Base-by-base conservation (phyloP, 2,329 filamentous ascomycete genomes). In the Ascocoryne sarcoides region DNA sequence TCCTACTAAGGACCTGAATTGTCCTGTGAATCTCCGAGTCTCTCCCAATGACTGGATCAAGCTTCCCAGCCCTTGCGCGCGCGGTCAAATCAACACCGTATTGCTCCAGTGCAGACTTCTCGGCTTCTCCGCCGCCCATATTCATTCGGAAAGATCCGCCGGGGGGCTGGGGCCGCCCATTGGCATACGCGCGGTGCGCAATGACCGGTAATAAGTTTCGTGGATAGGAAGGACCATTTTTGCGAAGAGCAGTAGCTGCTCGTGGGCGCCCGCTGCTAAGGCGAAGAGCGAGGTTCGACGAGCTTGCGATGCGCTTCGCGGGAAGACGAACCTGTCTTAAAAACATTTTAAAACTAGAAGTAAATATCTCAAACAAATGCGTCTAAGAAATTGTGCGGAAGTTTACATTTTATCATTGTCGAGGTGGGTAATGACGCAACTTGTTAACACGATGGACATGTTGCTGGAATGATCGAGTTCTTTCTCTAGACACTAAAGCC, bases 121-220 rank as follows among this genome's bases (percentile, higher is more conserved):
- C 71, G 32, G 75, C 72, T 52, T 75, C 75, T 39, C 73, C 79
- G 42, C 75, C 78, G 40, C 86, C 76, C 60, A 96, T 65, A 59
- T 96, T 80, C 89, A 96, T 96, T 49, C 83, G 84, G 64, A 95
- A 87, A 1, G 88, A 95, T 41, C 89, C 89, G 37, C 90, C 90
- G 0, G 90, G 88, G 1, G 88, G 89, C 50, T 92, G 86, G 47
- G 88, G 85, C 44, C 82, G 63, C 55, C 84, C 82, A 68, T 79
- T 79, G 44, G 79, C 73, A 63, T 84, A 84, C 35, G 57, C 62
- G 40, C 80, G 71, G 10, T 63, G 51, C 10, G 64, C 52, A 29
- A 62, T 52, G 8, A 59, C 58, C 3, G 73, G 68, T 4, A 68
- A 51, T 12, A 67, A 42, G 23, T 33, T 47, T 44, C 39, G 43